These are phyloP conservation scores for Tardiomyces blankii DNA, from an alignment of 1,139 yeast genomes.

Conservation along the genomic window DNA sequence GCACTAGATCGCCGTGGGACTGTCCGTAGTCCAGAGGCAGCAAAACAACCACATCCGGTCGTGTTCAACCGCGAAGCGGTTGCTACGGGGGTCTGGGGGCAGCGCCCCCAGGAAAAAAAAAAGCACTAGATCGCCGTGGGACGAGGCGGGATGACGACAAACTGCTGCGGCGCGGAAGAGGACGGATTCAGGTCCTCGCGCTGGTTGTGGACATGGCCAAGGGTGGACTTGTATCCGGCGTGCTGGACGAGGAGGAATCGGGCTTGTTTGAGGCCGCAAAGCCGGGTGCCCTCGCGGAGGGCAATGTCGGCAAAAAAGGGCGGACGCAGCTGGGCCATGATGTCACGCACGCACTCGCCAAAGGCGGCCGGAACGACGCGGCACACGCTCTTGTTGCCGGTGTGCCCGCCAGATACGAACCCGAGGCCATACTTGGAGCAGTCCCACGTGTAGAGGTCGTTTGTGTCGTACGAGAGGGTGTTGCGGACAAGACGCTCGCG, in stretches of 20 bases:
- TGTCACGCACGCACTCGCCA: conserved; percentile 5
- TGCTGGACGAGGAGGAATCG: conserved; percentile 11
- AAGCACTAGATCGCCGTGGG: no score
- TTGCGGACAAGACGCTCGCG: conserved; percentile 7
- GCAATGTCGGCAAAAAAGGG: conserved; percentile 9
- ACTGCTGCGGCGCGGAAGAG: not conserved
- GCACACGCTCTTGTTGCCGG: conserved; percentile 11
- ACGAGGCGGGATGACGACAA: not conserved
- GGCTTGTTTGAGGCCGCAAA: conserved; percentile 7
- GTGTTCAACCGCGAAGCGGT: no score
- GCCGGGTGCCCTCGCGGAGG: conserved; percentile 6
- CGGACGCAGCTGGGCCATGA: conserved; percentile 1
- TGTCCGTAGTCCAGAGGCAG: no score
- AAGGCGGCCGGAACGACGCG: conserved; percentile 8
- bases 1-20: no score
- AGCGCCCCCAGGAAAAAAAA: no score
- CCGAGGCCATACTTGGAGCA: conserved; percentile 11
- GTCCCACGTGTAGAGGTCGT: conserved; percentile 7
- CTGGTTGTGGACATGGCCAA: not conserved
- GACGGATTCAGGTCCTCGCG: not conserved
- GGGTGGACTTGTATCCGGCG: conserved; percentile 6
- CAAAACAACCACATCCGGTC: no score
- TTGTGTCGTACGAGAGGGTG: conserved; percentile 8
- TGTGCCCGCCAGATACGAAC: conserved; percentile 7
- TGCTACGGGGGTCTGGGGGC: no score